phyloP scores from a whole-genome alignment of 2,329 filamentous ascomycete species.

The Hymenoscyphus occultus region DNA sequence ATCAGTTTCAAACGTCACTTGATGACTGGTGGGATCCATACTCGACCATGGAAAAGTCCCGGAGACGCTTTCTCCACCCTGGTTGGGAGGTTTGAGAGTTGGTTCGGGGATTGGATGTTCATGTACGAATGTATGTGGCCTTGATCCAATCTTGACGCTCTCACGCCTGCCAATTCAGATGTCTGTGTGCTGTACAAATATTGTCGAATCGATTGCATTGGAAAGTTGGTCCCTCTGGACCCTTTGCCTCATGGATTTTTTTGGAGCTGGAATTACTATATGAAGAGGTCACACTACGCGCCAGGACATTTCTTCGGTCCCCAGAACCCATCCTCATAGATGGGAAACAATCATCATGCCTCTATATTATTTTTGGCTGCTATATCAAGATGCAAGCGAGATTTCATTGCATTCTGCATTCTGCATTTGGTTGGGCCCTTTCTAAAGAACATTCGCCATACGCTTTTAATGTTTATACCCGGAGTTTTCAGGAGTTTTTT shows the following conservation, averaged over 20 bases:
- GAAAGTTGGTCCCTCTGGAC: slow-evolving; percentile 3
- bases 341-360: not conserved
- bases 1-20: slow-evolving; percentile 47
- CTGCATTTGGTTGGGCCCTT: no score
- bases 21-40: slow-evolving; percentile 33
- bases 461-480: slow-evolving; percentile 6
- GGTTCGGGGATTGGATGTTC: slow-evolving; percentile 49
- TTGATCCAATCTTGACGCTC: slow-evolving; percentile 17
- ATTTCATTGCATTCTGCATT: no score
- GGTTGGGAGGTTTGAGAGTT: slow-evolving; percentile 44
- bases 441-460: not conserved
- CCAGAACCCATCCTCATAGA: no score
- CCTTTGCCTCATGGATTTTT: not conserved
- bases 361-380: not conserved
- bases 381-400: not conserved
- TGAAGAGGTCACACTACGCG: not conserved
- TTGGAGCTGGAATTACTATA: not conserved
- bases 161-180: not conserved
- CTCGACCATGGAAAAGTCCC: slow-evolving; percentile 44
- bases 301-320: no score
- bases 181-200: not conserved
- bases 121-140: slow-evolving; percentile 39
- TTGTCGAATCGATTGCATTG: not conserved
- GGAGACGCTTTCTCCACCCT: slow-evolving; percentile 45
- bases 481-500: not conserved